These are phyloP conservation scores for Stachybotrys elegans DNA, from an alignment of 2,329 filamentous ascomycete genomes.

Conservation along the genomic window DNA sequence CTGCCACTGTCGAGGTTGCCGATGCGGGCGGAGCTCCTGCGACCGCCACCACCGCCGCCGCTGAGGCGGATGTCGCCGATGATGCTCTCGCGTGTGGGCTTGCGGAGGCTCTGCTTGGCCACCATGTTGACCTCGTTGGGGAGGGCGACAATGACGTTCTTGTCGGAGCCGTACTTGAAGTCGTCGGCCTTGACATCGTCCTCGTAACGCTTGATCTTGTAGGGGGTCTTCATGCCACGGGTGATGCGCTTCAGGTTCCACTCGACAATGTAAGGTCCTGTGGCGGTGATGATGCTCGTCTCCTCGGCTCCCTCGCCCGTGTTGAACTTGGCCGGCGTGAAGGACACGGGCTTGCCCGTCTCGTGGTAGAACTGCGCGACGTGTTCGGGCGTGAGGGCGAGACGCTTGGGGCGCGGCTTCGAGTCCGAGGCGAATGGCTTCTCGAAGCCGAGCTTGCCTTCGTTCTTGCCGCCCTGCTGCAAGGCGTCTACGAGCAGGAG, in stretches of 20 bases:
- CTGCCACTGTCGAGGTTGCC: conserved; percentile 51
- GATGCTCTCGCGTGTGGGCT: conserved; percentile 90
- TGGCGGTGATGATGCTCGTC: conserved; percentile 94
- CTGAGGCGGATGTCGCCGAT: conserved; percentile 51
- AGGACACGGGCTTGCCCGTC: conserved; percentile 78
- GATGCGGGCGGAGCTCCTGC: conserved; percentile 47
- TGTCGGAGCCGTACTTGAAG: conserved; percentile 94
- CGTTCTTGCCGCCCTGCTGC: conserved; percentile 91
- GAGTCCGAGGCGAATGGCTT: conserved; percentile 85
- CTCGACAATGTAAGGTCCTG: conserved; percentile 92
- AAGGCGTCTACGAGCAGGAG: conserved; percentile 87
- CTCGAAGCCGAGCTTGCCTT: conserved; percentile 97
- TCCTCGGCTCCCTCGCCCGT: conserved; percentile 75
- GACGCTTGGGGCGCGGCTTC: conserved; percentile 87
- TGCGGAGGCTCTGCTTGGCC: conserved; percentile 75
- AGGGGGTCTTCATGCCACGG: conserved; percentile 75
- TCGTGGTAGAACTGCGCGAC: conserved; percentile 98
- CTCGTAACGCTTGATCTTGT: conserved; percentile 92
- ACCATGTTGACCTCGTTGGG: conserved; percentile 99
- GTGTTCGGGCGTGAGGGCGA: conserved; percentile 84
- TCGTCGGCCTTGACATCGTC: conserved; percentile 98
- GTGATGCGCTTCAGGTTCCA: conserved; percentile 93
- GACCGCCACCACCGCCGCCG: conserved; percentile 41
- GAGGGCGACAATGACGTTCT: conserved; percentile 95
- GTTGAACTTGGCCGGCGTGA: conserved; percentile 93